Conservation (phyloP, 1,284 basidiomycete species). For the Leucoagaricus sp. region DNA sequence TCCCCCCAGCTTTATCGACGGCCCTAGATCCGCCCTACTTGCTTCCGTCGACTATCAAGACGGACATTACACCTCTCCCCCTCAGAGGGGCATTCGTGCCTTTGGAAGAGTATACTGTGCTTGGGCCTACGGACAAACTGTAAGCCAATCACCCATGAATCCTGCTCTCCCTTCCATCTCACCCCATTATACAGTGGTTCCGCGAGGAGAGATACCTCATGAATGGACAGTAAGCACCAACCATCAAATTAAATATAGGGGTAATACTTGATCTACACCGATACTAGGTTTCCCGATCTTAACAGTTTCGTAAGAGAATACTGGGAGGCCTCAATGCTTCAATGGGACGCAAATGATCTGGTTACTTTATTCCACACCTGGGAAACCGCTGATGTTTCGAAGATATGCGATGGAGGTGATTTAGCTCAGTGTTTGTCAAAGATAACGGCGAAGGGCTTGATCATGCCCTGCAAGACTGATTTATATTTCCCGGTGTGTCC, state of each 20-base stretch:
- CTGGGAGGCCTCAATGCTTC: constrained; percentile 52
- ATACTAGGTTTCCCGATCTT: constrained; percentile 44
- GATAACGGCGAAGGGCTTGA: constrained; percentile 52
- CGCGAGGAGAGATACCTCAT: constrained; percentile 49
- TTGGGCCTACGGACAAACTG: constrained; percentile 62
- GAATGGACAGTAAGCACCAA: constrained; percentile 37
- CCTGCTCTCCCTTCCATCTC: neutral
- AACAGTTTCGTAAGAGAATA: constrained; percentile 50
- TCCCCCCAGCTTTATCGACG: constrained; percentile 57
- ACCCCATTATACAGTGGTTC: constrained; percentile 48
- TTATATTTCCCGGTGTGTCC: constrained; percentile 53
- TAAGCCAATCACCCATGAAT: constrained; percentile 21
- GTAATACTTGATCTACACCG: neutral
- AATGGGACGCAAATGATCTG: constrained; percentile 62
- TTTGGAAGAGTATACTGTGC: constrained; percentile 60
- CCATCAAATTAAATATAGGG: no score
- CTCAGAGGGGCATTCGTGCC: constrained; percentile 53
- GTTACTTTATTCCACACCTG: constrained; percentile 55
- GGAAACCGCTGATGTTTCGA: constrained; percentile 54
- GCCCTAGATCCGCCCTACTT: constrained; percentile 55
- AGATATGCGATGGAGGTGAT: constrained; percentile 44
- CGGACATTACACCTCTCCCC: constrained; percentile 52
- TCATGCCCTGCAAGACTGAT: constrained; percentile 63
- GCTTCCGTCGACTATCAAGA: constrained; percentile 59
- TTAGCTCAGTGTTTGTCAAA: constrained; percentile 39